phyloP scores from a whole-genome alignment of 805 yeast species.

The Komagataella mondaviorum region DNA sequence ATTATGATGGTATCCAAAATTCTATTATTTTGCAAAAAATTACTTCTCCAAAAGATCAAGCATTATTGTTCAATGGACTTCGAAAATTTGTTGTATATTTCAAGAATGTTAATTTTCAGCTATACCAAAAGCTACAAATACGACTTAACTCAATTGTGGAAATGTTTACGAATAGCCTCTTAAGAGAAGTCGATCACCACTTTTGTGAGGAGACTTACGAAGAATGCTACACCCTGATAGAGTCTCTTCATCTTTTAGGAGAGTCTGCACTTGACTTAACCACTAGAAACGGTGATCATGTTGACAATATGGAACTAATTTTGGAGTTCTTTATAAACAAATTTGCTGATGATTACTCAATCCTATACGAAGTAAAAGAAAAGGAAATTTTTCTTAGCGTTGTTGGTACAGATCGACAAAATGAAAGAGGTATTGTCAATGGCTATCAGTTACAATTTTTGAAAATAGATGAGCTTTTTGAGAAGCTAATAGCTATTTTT shows the following conservation, averaged over 20 bases:
- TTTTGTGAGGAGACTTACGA: conserved; percentile 31
- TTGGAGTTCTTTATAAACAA: conserved; percentile 18
- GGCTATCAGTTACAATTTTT: background rate
- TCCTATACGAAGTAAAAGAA: conserved; percentile 9
- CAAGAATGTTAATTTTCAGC: conserved; percentile 5
- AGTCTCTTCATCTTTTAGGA: background rate
- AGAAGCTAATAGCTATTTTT: background rate
- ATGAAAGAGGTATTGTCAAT: conserved; percentile 12
- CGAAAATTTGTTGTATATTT: conserved; percentile 13
- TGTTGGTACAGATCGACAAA: conserved; percentile 12
- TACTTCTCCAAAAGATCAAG: conserved; percentile 17
- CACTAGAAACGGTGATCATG: conserved; percentile 13
- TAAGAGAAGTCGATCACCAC: conserved; percentile 53
- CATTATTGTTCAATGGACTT: conserved; percentile 16
- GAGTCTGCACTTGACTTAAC: conserved; percentile 10
- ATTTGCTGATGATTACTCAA: conserved; percentile 15
- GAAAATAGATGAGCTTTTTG: conserved; percentile 13
- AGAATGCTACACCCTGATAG: conserved; percentile 16
- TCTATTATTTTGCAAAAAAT: conserved; percentile 15
- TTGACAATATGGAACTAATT: conserved; percentile 19
- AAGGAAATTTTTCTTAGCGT: conserved; percentile 3
- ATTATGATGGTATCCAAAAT: conserved; percentile 19
- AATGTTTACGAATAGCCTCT: conserved; percentile 56
- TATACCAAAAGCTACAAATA: conserved; percentile 14
- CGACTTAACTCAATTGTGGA: conserved; percentile 44